Base-by-base conservation (phyloP, 441 rosid species). In the Arabidopsis hybrid region DNA sequence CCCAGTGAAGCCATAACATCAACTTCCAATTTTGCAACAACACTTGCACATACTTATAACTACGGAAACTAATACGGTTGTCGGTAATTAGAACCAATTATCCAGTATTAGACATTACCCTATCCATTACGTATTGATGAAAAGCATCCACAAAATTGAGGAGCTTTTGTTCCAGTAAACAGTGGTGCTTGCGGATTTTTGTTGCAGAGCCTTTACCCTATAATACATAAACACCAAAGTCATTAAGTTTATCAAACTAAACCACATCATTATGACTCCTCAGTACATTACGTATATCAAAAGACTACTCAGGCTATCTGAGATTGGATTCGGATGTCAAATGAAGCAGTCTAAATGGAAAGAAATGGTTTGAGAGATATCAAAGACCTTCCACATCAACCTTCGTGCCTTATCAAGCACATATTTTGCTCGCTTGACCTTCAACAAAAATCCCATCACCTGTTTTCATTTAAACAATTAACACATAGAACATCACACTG, bases 51-150 rank as follows among this genome's bases (percentile, higher is more conserved):
- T 26, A 29, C 49, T 65, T 45, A 7, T 21, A 47, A 26, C 3
- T 58, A 43, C 26, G 17, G 2, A 51, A 2, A 2, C n/a, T 11
- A 35, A 38, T 38, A 49, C 13, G 4, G 55, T 52, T 21, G 26
- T 21, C 26, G 26, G 26, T 21, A 51, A 31, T 21, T 14, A 51
- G 11, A 65, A 65, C 43, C 26, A 10, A 36, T 52, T 35, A 21
- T 21, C 26, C 13, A 60, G 69, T 2, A 60, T 53, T 45, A 63
- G 52, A 40, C 49, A 57, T 18, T 86, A 95, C 98, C 86, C 99
- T 90, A 86, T 95, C 98, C 99, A 95, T 93, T 26, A 95, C 98
- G 79, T 92, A 91, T 79, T 95, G 98, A 83, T 95, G 99, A 81
- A 95, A 95, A 65, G 97, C 99, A 83, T 95, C 99, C 59, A 95